phyloP scores from a whole-genome alignment of 2,329 filamentous ascomycete species.

The Trichoderma citrinoviride region DNA sequence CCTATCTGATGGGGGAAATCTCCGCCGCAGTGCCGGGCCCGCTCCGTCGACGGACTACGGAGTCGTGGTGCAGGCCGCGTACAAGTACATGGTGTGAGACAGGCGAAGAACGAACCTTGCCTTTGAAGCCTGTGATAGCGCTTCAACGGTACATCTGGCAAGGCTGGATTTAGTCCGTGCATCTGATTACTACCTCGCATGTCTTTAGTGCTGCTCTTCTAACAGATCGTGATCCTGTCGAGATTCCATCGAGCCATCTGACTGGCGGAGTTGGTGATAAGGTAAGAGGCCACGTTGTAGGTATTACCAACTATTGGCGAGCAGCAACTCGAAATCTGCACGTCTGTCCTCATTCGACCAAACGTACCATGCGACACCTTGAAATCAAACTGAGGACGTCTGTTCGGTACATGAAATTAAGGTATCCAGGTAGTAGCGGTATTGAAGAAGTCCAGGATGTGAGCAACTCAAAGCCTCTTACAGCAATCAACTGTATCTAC shows the following conservation, averaged over 20 bases:
- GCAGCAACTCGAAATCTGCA: background rate
- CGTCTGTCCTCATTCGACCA: too few species aligned
- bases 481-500: too few species aligned
- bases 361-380: too few species aligned
- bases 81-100: background rate
- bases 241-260: background rate
- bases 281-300: slow-evolving; percentile 7
- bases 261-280: background rate
- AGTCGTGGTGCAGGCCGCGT: background rate
- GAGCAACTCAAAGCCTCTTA: too few species aligned
- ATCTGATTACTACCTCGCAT: background rate
- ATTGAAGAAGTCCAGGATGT: too few species aligned
- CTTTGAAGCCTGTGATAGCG: background rate
- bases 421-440: too few species aligned
- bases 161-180: background rate
- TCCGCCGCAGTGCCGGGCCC: background rate
- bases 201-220: too few species aligned
- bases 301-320: background rate
- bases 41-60: slow-evolving; percentile 3
- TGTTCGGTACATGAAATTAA: too few species aligned
- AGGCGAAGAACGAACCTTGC: too few species aligned
- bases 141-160: background rate
- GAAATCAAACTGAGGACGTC: too few species aligned
- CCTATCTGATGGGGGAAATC: background rate
- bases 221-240: background rate